These are phyloP conservation scores for Rossbeevera mucosa DNA, from an alignment of 768 basidiomycete genomes.

Conservation along the genomic window DNA sequence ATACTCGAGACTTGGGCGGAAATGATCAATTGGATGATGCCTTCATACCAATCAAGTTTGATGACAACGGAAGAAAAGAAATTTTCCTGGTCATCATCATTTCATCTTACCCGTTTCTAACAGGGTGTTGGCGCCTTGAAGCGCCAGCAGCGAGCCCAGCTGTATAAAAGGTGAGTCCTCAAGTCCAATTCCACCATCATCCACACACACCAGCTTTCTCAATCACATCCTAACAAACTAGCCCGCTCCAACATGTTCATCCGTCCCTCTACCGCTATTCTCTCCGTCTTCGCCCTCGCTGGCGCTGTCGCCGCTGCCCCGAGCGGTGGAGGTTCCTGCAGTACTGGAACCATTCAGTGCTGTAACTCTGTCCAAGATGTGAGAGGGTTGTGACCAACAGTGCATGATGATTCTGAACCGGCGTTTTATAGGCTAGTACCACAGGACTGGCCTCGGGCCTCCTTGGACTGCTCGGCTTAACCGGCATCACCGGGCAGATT, in stretches of 20 bases:
- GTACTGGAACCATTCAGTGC: not conserved
- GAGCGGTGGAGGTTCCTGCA: not conserved
- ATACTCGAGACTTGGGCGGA: not conserved
- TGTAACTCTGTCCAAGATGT: not conserved
- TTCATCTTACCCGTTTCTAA: not conserved
- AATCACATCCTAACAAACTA: not conserved
- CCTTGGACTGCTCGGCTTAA: too few species aligned
- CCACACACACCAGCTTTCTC: not conserved
- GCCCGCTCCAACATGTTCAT: not conserved
- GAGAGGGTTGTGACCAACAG: too few species aligned
- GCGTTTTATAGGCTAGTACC: too few species aligned
- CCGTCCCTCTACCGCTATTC: not conserved
- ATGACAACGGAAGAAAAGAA: not conserved
- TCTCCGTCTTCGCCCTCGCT: not conserved
- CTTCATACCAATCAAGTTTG: too few species aligned
- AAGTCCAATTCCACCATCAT: not conserved
- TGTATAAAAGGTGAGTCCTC: not conserved
- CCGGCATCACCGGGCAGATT: too few species aligned
- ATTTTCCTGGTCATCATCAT: not conserved
- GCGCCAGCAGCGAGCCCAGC: not conserved
- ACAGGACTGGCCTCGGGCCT: too few species aligned
- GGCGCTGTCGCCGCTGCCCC: not conserved
- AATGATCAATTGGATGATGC: not conserved
- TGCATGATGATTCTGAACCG: too few species aligned
- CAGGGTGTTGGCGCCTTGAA: not conserved